Conservation (phyloP, 257 asterid species). For the Petunia axillaris region DNA sequence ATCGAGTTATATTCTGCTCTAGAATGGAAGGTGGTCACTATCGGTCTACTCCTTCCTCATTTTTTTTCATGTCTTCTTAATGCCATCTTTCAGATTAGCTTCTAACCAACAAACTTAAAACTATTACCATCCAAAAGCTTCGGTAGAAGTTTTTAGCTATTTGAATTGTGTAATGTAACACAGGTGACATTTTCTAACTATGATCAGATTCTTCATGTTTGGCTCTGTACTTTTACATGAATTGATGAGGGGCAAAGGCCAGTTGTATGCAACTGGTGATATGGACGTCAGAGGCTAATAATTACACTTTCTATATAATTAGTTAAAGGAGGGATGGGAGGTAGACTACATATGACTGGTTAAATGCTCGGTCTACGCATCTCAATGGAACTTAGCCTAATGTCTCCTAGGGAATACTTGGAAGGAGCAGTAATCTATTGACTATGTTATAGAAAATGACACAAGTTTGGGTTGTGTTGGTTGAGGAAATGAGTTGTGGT, state of each 20-base stretch:
- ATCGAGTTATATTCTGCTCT: background rate
- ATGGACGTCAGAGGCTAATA: conserved; percentile 17
- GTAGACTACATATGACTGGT: background rate
- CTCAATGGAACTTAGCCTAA: background rate
- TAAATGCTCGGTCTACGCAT: background rate
- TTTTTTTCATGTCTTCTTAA: too few species aligned
- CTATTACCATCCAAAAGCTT: too few species aligned
- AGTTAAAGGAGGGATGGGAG: background rate
- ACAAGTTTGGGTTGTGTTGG: background rate
- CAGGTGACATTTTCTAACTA: too few species aligned
- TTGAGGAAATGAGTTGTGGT: background rate
- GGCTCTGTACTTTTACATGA: too few species aligned
- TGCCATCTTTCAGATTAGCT: too few species aligned
- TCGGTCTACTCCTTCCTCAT: background rate
- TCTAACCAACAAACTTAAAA: too few species aligned
- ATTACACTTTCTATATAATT: background rate
- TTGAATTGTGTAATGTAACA: too few species aligned
- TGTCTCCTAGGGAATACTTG: background rate
- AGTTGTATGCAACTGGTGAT: background rate
- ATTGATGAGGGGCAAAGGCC: background rate
- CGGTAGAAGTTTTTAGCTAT: too few species aligned
- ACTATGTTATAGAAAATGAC: background rate
- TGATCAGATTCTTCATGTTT: too few species aligned
- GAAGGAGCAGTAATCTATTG: background rate
- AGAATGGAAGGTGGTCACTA: background rate